A percentile compares a stretch with the other conserved stretches of the same genome.
phyloP scores from a whole-genome alignment of 2,329 filamentous ascomycete species.

The Paraphaeosphaeria sporulosa region DNA sequence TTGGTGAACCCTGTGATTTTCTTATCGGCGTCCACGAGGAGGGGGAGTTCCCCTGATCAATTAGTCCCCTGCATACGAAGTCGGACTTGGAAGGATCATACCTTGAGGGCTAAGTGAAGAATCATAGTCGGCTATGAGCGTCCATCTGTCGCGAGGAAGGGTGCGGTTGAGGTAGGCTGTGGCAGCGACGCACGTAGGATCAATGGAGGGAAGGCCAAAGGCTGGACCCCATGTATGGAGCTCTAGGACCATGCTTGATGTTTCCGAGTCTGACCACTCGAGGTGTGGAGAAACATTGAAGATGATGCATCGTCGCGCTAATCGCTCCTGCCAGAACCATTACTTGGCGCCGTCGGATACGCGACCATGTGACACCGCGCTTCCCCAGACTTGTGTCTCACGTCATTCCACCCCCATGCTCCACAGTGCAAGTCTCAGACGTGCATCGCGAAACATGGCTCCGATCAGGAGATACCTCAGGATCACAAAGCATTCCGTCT shows the following conservation, averaged over 20 bases:
- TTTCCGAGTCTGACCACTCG: neutral
- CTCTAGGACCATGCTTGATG: constrained; percentile 64
- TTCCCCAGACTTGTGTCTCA: neutral
- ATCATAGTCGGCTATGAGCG: constrained; percentile 59
- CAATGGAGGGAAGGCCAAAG: constrained; percentile 87
- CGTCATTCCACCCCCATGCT: constrained; percentile 5
- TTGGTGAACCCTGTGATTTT: constrained; percentile 68
- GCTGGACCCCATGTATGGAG: constrained; percentile 91
- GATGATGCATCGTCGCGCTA: neutral
- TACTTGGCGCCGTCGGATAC: constrained; percentile 4
- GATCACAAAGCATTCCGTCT: constrained; percentile 89
- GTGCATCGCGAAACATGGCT: constrained; percentile 62
- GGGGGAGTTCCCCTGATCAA: constrained; percentile 62
- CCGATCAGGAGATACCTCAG: constrained; percentile 88
- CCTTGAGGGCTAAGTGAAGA: constrained; percentile 72
- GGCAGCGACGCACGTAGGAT: constrained; percentile 86
- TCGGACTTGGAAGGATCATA: constrained; percentile 23
- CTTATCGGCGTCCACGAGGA: constrained; percentile 61
- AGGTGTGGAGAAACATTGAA: neutral
- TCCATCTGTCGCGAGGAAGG: constrained; percentile 61
- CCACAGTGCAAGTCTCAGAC: neutral
- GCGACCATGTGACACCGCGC: constrained; percentile 14
- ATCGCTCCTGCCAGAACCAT: neutral
- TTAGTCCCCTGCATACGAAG: constrained; percentile 3
- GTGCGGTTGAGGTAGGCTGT: constrained; percentile 77